Evolutionary conservation across 225 moss, liverwort and hornwort genomes (phyloP).

Genomic region (Pleurozium schreberi): DNA sequence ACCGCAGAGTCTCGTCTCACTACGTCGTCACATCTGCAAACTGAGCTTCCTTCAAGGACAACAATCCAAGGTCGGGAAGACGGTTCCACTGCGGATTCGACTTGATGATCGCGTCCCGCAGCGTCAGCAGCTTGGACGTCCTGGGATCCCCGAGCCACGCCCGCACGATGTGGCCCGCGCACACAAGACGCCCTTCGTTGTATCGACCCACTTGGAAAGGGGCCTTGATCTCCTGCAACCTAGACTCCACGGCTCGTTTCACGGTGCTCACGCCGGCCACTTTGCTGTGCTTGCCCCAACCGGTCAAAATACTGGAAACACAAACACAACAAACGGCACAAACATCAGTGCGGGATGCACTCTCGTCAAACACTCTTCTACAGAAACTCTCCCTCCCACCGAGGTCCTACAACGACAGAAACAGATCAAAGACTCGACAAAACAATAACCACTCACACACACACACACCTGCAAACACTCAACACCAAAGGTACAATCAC

Average conservation of each 20-base stretch:
- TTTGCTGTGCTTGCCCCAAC: slow-evolving; percentile 99
- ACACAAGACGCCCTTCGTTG: slow-evolving; percentile 89
- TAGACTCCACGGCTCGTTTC: slow-evolving; percentile 77
- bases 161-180: slow-evolving; percentile 75
- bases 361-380: neutral
- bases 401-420: neutral
- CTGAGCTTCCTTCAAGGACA: slow-evolving; percentile 21
- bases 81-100: slow-evolving; percentile 27
- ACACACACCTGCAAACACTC: neutral
- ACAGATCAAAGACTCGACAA: neutral
- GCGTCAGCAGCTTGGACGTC: slow-evolving; percentile 57
- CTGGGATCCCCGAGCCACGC: slow-evolving; percentile 79
- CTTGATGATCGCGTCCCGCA: slow-evolving; percentile 44
- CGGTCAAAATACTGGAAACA: slow-evolving; percentile 68
- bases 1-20: neutral
- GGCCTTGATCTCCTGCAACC: slow-evolving; percentile 70
- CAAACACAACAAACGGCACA: neutral
- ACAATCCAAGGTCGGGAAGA: slow-evolving; percentile 15
- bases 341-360: neutral
- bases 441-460: neutral
- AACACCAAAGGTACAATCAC: neutral
- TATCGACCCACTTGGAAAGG: slow-evolving; percentile 83
- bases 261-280: slow-evolving; percentile 92
- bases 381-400: neutral
- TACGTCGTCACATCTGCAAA: slow-evolving; percentile 23